These are phyloP conservation scores for Annulohypoxylon truncatum DNA, from an alignment of 2,329 filamentous ascomycete species.

Conservation along the genomic window DNA sequence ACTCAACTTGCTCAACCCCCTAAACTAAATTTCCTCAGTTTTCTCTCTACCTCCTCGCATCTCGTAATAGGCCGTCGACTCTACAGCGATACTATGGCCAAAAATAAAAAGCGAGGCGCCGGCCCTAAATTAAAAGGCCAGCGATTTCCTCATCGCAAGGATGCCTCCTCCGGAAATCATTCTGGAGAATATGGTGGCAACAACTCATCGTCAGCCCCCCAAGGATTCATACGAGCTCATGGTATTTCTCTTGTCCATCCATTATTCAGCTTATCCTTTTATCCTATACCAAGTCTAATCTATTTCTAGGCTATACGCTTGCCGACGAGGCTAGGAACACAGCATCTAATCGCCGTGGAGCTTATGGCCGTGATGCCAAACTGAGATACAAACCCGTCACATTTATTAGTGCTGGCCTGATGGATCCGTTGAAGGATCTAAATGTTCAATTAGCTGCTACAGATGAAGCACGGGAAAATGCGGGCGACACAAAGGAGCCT, in stretches of 20 bases:
- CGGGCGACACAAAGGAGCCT: neutral
- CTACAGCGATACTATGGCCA: slow-evolving; percentile 39
- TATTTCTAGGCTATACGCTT: slow-evolving; percentile 53
- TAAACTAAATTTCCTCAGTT: neutral
- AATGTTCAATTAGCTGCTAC: slow-evolving; percentile 41
- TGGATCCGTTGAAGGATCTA: slow-evolving; percentile 61
- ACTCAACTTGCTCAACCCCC: neutral
- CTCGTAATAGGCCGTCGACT: neutral
- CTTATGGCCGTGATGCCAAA: slow-evolving; percentile 54
- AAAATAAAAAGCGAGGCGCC: slow-evolving; percentile 34
- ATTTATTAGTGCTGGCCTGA: slow-evolving; percentile 66
- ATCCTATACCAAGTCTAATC: slow-evolving; percentile 11
- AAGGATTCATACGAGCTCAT: slow-evolving; percentile 34
- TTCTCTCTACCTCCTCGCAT: neutral
- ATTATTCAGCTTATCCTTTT: neutral
- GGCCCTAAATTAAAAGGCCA: slow-evolving; percentile 36
- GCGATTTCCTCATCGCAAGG: slow-evolving; percentile 30
- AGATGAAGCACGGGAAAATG: slow-evolving; percentile 6
- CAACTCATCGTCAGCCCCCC: slow-evolving; percentile 18
- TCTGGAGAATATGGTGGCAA: slow-evolving; percentile 30
- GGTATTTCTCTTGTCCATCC: slow-evolving; percentile 34
- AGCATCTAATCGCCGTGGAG: slow-evolving; percentile 56
- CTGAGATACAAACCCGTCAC: slow-evolving; percentile 62
- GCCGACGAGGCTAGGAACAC: slow-evolving; percentile 65
- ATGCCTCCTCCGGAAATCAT: slow-evolving; percentile 6